These are phyloP conservation scores for Macrolepiota albuminosa DNA, from an alignment of 768 basidiomycete species.

Conservation along the genomic window DNA sequence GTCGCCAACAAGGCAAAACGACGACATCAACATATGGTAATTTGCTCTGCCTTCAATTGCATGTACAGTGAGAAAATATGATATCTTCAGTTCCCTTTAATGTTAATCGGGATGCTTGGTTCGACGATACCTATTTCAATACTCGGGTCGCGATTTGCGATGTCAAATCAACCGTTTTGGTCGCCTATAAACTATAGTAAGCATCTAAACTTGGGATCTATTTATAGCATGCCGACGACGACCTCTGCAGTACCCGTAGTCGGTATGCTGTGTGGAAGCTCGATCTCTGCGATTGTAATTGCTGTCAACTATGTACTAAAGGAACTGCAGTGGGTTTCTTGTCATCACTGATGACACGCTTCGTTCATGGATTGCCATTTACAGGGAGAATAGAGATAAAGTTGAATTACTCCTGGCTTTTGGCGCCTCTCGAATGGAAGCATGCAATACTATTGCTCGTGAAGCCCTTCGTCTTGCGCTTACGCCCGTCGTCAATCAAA, in stretches of 20 bases:
- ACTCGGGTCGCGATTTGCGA: slow-evolving; percentile 69
- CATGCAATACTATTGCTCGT: slow-evolving; percentile 71
- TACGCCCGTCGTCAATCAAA: slow-evolving; percentile 78
- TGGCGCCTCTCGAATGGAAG: slow-evolving; percentile 80
- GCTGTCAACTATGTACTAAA: slow-evolving; percentile 66
- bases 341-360: not conserved
- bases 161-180: slow-evolving; percentile 80
- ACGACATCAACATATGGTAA: slow-evolving; percentile 71
- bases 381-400: slow-evolving; percentile 79
- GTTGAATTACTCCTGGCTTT: slow-evolving; percentile 84
- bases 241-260: slow-evolving; percentile 61
- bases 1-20: slow-evolving; percentile 78
- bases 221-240: not conserved
- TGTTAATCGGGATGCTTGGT: slow-evolving; percentile 64
- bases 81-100: slow-evolving; percentile 52
- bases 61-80: not conserved
- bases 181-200: slow-evolving; percentile 74
- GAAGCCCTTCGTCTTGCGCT: slow-evolving; percentile 79
- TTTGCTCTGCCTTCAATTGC: not conserved
- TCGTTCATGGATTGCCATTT: not conserved
- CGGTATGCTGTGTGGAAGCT: slow-evolving; percentile 82
- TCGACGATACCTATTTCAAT: slow-evolving; percentile 79
- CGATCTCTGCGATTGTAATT: slow-evolving; percentile 73
- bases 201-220: slow-evolving; percentile 15
- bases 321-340: slow-evolving; percentile 58